Evolutionary conservation across 441 rosid species (phyloP).

Genomic region (Arabidopsis hybrid): DNA sequence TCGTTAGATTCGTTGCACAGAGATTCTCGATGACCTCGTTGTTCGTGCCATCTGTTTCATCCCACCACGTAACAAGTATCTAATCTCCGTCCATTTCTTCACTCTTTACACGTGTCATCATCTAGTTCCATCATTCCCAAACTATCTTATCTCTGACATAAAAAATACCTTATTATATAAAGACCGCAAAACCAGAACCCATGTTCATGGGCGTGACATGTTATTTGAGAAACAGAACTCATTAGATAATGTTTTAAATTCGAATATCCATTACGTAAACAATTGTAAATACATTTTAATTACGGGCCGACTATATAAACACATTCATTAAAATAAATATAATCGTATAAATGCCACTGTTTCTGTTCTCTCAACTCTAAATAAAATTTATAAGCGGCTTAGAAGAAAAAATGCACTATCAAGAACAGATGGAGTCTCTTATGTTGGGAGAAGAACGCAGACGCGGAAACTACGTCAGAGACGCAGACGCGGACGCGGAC

Average conservation of each 20-base stretch:
- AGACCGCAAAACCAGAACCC: conserved; percentile 41
- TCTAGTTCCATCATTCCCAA: background rate
- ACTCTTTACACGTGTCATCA: conserved; percentile 28
- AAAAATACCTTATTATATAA: conserved; percentile 8
- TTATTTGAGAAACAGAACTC: conserved; percentile 27
- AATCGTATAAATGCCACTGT: conserved; percentile 18
- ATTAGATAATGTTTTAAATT: conserved; percentile 45
- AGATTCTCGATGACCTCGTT: conserved; percentile 45
- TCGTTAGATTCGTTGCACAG: conserved; percentile 35
- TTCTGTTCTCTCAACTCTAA: conserved; percentile 16
- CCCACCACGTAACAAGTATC: conserved; percentile 33
- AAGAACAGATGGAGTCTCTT: conserved; percentile 49
- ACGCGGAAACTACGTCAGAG: conserved; percentile 39
- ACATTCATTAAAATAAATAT: conserved; percentile 6
- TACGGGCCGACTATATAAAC: conserved; percentile 19
- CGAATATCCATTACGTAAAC: conserved; percentile 31
- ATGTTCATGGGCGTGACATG: conserved; percentile 46
- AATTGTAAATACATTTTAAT: background rate
- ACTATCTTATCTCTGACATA: conserved; percentile 37
- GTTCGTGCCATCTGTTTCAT: conserved; percentile 39
- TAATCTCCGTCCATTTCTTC: conserved; percentile 37
- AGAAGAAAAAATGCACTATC: conserved; percentile 39
- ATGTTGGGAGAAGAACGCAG: conserved; percentile 40
- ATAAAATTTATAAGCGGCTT: conserved; percentile 6
- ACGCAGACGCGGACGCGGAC: conserved; percentile 39